Evolutionary conservation across 805 yeast genomes (phyloP).

Genomic region (Metschnikowia dekortorum): DNA sequence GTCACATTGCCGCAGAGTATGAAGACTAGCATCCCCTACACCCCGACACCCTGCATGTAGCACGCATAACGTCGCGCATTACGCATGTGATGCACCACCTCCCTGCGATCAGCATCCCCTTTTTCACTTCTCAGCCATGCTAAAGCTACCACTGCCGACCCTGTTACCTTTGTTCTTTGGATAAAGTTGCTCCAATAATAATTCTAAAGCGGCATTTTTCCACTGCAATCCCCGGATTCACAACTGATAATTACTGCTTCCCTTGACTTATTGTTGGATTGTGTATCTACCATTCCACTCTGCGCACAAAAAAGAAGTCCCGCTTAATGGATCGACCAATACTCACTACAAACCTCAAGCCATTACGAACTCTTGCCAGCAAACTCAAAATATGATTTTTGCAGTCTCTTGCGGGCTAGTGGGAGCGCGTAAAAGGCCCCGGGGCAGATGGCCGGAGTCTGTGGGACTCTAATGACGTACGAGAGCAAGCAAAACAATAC

Average conservation of each 20-base stretch:
- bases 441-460: background rate
- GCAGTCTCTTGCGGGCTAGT: background rate
- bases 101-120: constrained; percentile 5
- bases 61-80: constrained; percentile 3
- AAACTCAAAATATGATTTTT: background rate
- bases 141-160: background rate
- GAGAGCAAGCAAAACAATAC: constrained; percentile 2
- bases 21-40: background rate
- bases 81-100: constrained; percentile 4
- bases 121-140: background rate
- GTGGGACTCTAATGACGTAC: background rate
- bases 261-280: background rate
- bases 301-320: background rate
- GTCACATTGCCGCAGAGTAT: background rate
- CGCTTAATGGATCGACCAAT: background rate
- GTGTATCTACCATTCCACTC: background rate
- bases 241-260: background rate
- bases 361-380: background rate
- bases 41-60: background rate
- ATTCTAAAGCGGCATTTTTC: background rate
- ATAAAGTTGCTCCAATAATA: background rate
- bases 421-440: background rate
- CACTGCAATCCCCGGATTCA: background rate
- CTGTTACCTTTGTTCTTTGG: background rate
- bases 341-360: too few species aligned